These are phyloP conservation scores for Talinum fruticosum DNA, from an alignment of 148 eudicot species.

Conservation along the genomic window DNA sequence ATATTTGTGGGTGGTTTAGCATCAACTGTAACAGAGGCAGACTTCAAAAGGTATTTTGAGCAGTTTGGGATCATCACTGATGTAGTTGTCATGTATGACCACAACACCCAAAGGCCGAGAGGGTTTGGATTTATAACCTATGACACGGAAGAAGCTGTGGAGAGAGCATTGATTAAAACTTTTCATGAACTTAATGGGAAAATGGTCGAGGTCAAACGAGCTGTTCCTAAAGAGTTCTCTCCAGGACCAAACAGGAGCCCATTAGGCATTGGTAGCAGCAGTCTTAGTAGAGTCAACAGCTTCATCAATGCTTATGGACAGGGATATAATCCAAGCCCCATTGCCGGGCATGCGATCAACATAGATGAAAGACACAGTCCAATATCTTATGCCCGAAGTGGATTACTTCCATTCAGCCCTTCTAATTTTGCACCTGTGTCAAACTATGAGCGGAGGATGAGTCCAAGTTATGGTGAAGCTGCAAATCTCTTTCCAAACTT, in stretches of 20 bases:
- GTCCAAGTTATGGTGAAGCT: conserved; percentile 43
- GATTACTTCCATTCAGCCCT: conserved; percentile 60
- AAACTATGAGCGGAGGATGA: conserved; percentile 57
- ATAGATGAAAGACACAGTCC: conserved; percentile 77
- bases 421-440: conserved; percentile 44
- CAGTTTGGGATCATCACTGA: conserved; percentile 88
- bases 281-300: conserved; percentile 59
- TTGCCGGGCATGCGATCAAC: conserved; percentile 64
- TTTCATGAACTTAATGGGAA: conserved; percentile 96
- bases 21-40: conserved; percentile 83
- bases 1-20: conserved; percentile 96
- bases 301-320: conserved; percentile 62
- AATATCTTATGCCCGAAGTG: conserved; percentile 55
- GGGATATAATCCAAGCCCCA: conserved; percentile 49
- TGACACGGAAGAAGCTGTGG: conserved; percentile 96
- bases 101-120: conserved; percentile 95
- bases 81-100: conserved; percentile 98
- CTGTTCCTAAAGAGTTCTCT: conserved; percentile 90
- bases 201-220: conserved; percentile 96
- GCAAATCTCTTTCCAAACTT: conserved; percentile 43
- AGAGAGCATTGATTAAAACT: conserved; percentile 61
- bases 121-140: conserved; percentile 96
- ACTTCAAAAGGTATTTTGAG: conserved; percentile 79
- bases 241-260: conserved; percentile 62
- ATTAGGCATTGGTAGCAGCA: conserved; percentile 46